Evolutionary conservation across 345 rosid species (phyloP).

Genomic region (Salix caprea): DNA sequence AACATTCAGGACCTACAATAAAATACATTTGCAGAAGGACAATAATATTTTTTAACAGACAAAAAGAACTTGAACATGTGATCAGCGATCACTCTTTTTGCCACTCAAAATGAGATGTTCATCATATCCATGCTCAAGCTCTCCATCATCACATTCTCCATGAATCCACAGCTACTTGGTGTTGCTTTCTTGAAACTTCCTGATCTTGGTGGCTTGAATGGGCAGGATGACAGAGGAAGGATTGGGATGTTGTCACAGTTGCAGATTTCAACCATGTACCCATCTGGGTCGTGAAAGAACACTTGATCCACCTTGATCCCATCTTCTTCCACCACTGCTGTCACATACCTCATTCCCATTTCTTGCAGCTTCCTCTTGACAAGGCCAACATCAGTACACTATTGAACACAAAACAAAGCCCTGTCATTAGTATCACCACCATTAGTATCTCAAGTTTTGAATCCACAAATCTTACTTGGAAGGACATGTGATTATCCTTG

Average conservation of each 20-base stretch:
- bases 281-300: slow-evolving; percentile 64
- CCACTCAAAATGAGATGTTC: slow-evolving; percentile 41
- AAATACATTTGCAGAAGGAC: neutral
- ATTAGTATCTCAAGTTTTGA: neutral
- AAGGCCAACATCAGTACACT: slow-evolving; percentile 48
- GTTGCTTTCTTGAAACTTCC: slow-evolving; percentile 33
- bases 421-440: neutral
- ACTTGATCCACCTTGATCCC: slow-evolving; percentile 49
- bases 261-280: slow-evolving; percentile 59
- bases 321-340: slow-evolving; percentile 47
- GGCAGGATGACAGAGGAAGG: slow-evolving; percentile 37
- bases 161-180: slow-evolving; percentile 36
- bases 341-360: slow-evolving; percentile 44
- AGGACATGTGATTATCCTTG: slow-evolving; percentile 57
- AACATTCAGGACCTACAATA: neutral
- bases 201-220: slow-evolving; percentile 29
- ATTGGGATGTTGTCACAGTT: slow-evolving; percentile 53
- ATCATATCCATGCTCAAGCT: slow-evolving; percentile 57
- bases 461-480: slow-evolving; percentile 33
- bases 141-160: slow-evolving; percentile 55
- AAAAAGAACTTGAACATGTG: neutral
- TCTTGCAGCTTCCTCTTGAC: slow-evolving; percentile 47
- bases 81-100: neutral
- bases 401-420: neutral
- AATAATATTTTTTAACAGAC: neutral